phyloP scores from a whole-genome alignment of 2,329 filamentous ascomycete genomes.

The Sphaerostilbella broomeana region DNA sequence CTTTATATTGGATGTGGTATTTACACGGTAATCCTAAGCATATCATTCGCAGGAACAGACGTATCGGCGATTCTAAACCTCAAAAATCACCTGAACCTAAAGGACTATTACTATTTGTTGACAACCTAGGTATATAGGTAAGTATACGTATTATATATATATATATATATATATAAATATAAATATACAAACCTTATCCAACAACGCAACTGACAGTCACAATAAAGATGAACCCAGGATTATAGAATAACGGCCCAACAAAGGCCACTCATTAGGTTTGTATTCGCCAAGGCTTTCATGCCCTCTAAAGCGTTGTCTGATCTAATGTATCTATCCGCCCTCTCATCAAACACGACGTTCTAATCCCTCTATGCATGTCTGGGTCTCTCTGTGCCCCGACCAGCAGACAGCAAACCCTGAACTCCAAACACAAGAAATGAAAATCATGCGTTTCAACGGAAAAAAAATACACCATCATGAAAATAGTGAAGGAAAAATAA shows the following conservation, averaged over 20 bases:
- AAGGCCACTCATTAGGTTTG: constrained; percentile 5
- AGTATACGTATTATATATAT: no score
- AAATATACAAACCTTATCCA: no score
- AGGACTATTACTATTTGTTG: no score
- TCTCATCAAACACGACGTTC: constrained; percentile 12
- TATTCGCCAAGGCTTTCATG: constrained; percentile 2
- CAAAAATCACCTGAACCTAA: no score
- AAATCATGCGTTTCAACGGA: constrained; percentile 7
- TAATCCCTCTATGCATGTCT: constrained; percentile 14
- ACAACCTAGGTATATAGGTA: no score
- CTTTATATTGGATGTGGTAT: no score
- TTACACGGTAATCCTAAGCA: no score
- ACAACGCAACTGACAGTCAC: background rate
- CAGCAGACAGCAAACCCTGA: constrained; percentile 14
- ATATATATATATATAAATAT: no score
- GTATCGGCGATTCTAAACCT: no score
- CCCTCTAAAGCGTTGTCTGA: background rate
- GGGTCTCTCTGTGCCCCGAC: constrained; percentile 11
- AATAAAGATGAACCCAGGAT: background rate
- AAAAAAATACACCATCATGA: constrained; percentile 5
- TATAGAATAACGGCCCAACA: background rate
- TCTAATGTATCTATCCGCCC: constrained; percentile 12
- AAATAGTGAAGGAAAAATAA: constrained; percentile 1
- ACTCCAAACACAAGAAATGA: constrained; percentile 16
- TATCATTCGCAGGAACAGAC: no score